Evolutionary conservation across 2,329 filamentous ascomycete genomes (phyloP), one percentile per base, ranked within the genome.

Genomic region (Cladorrhinum sp.): DNA sequence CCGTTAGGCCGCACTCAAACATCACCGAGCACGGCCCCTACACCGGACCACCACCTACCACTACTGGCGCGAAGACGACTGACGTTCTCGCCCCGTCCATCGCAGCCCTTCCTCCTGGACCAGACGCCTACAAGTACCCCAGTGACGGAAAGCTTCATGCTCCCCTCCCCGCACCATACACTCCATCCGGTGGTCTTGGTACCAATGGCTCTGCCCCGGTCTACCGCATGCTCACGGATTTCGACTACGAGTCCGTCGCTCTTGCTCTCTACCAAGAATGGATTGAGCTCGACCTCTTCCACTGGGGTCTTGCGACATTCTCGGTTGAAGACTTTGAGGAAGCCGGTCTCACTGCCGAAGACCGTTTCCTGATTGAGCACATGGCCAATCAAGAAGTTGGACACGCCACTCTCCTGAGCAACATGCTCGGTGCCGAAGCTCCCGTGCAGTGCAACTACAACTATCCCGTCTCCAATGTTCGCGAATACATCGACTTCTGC

Each of bases 261-360:
- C 78, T 95, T 12, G 89, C 83, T 12, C 78, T 93, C 0, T 93
- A 93, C 71, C 88, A 92, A 68, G 91, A 95, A 74, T 95, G 85
- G 83, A 92, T 93, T 57, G 90, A 95, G 75, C 80, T 95, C 1
- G 91, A 95, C 70, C 80, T 92, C 13, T 95, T 95, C 81, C 86
- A 90, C 73, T 86, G 89, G 70, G 90, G 88, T 13, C 80, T 95
- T 2, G 85, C 83, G 0, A 83, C 79, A 0, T 95, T 91, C 74
- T 85, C 84, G 1, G 83, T 79, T 0, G 79, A 84, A 29, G 88
- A 95, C 16, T 95, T 93, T 66, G 77, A 84, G 6, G 83, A 79
- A 1, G 86, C 83, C 24, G 89, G 90, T 1, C 76, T 96, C 13
- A 87, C 78, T 6, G 79, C 85, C 10, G 85, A 90, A 69, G 89